These are phyloP conservation scores for Heritiera fomes DNA, from an alignment of 345 rosid species.

Conservation along the genomic window DNA sequence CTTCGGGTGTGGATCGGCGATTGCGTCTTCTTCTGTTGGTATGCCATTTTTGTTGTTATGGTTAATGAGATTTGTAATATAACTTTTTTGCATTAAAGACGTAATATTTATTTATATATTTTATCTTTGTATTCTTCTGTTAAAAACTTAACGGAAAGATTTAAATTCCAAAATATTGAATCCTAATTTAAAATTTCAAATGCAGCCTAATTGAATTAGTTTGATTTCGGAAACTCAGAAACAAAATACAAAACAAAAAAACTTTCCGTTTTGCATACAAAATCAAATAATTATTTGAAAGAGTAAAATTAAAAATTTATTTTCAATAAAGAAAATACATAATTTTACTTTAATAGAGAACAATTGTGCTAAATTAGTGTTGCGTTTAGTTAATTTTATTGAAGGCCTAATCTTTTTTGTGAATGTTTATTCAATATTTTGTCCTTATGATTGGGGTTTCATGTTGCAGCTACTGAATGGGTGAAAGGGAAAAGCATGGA, in stretches of 20 bases:
- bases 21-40: constrained; percentile 43
- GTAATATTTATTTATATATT: not conserved
- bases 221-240: not conserved
- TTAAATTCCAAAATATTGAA: not conserved
- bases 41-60: not conserved
- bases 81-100: not conserved
- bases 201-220: not conserved
- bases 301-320: not conserved
- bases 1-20: constrained; percentile 97
- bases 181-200: not conserved
- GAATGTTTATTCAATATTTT: not conserved
- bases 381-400: not conserved
- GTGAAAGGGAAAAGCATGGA: constrained; percentile 96
- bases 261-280: not conserved
- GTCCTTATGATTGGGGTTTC: not conserved
- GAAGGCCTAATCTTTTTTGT: not conserved
- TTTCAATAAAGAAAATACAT: not conserved
- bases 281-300: not conserved
- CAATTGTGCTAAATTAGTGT: not conserved
- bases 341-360: not conserved
- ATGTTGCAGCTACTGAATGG: constrained; percentile 90
- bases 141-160: no score
- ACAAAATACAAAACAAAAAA: not conserved
- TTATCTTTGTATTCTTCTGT: not conserved
- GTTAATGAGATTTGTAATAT: not conserved